Evolutionary conservation across 1,139 yeast species (phyloP).

Genomic region (Saccharomycopsis hybrid): DNA sequence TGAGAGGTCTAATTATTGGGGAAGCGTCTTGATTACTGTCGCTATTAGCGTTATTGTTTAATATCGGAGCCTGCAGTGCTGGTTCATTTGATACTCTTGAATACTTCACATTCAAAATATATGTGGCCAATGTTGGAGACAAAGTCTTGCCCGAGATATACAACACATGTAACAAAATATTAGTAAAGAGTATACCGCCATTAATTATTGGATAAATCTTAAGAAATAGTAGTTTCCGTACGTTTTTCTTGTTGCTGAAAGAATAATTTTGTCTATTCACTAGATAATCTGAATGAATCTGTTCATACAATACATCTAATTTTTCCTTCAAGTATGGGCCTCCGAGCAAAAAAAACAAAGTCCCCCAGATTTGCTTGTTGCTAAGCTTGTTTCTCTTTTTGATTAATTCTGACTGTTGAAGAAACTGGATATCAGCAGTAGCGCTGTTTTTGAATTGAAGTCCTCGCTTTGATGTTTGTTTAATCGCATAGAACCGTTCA

Average conservation of each 20-base stretch:
- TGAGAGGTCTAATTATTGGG: constrained; percentile 41
- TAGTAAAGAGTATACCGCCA: constrained; percentile 40
- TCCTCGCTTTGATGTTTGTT: constrained; percentile 39
- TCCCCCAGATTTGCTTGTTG: constrained; percentile 46
- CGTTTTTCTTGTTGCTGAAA: constrained; percentile 23
- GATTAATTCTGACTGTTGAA: no score
- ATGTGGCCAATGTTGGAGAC: constrained; percentile 60
- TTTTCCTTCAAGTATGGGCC: constrained; percentile 66
- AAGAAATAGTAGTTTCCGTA: constrained; percentile 42
- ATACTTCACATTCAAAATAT: constrained; percentile 57
- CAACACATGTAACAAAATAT: constrained; percentile 55
- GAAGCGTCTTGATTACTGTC: background rate
- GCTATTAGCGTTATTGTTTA: background rate
- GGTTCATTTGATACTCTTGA: constrained; percentile 42
- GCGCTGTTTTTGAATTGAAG: constrained; percentile 19
- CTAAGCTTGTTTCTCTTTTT: constrained; percentile 53
- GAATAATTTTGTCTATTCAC: constrained; percentile 5
- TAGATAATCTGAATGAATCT: constrained; percentile 51
- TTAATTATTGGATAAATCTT: constrained; percentile 56
- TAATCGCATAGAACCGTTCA: constrained; percentile 87
- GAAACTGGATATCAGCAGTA: background rate
- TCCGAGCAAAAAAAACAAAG: constrained; percentile 60
- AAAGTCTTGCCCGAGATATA: constrained; percentile 65
- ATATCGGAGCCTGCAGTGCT: background rate
- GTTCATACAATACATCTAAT: constrained; percentile 58